Conservation (phyloP, 805 yeast species). For the Candida verbasci region DNA sequence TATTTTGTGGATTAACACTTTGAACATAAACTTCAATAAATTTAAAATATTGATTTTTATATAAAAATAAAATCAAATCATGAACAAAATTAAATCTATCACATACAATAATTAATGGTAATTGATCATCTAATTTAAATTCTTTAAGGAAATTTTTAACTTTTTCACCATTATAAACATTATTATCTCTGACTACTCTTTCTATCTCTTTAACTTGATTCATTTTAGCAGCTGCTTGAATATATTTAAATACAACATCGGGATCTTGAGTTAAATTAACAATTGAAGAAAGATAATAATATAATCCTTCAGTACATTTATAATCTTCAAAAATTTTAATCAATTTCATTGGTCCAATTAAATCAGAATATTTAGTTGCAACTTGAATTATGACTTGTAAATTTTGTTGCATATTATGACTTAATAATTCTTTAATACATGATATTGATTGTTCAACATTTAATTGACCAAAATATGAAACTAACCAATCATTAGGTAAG, state of each 20-base stretch:
- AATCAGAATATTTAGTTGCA: constrained; percentile 92
- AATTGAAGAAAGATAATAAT: constrained; percentile 87
- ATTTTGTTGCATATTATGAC: constrained; percentile 73
- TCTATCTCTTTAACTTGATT: constrained; percentile 93
- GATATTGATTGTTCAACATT: constrained; percentile 91
- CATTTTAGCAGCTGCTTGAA: constrained; percentile 86
- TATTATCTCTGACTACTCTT: constrained; percentile 91
- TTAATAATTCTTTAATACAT: constrained; percentile 82
- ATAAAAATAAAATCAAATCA: constrained; percentile 87
- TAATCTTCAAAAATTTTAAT: constrained; percentile 91
- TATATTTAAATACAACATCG: constrained; percentile 93
- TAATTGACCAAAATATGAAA: constrained; percentile 85
- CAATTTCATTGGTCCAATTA: constrained; percentile 80
- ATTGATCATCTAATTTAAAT: constrained; percentile 87
- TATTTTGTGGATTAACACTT: constrained; percentile 91
- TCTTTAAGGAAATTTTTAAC: constrained; percentile 97
- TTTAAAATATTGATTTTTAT: constrained; percentile 93
- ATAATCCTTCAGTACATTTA: constrained; percentile 88
- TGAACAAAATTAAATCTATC: constrained; percentile 89
- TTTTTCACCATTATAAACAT: constrained; percentile 92
- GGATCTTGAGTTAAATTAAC: constrained; percentile 92
- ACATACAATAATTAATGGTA: constrained; percentile 94
- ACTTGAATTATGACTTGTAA: constrained; percentile 93
- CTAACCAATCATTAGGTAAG: constrained; percentile 91
- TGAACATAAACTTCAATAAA: constrained; percentile 97